These are phyloP conservation scores for Atractiella rhizophila DNA, from an alignment of 768 basidiomycete species.

Conservation along the genomic window DNA sequence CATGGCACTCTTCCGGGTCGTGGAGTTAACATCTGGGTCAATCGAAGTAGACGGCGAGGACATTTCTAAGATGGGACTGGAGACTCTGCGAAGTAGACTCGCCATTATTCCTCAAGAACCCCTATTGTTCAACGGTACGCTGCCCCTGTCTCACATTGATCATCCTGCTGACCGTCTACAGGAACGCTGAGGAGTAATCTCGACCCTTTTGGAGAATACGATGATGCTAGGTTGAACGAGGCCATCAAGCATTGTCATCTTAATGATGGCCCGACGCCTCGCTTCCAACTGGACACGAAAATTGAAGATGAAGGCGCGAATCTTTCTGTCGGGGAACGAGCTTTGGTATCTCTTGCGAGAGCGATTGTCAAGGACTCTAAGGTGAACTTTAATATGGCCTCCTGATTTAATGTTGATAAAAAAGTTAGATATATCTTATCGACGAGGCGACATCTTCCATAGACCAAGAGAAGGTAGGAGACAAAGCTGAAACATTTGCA, in stretches of 20 bases:
- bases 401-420: too few relatives aligned
- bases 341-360: constrained; percentile 61
- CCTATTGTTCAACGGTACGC: too few relatives aligned
- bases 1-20: constrained; percentile 24
- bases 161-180: too few relatives aligned
- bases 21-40: constrained; percentile 47
- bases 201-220: constrained; percentile 60
- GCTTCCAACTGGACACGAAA: constrained; percentile 56
- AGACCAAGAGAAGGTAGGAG: constrained; percentile 14
- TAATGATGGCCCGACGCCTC: constrained; percentile 30
- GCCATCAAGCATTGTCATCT: constrained; percentile 63
- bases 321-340: constrained; percentile 30
- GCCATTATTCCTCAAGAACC: constrained; percentile 19
- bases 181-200: constrained; percentile 46
- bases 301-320: constrained; percentile 58
- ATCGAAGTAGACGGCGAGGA: constrained; percentile 65
- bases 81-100: constrained; percentile 16
- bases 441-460: constrained; percentile 41
- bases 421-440: too few relatives aligned
- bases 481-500: too few relatives aligned
- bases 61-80: constrained; percentile 54
- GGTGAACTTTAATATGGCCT: too few relatives aligned
- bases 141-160: too few relatives aligned
- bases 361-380: constrained; percentile 66
- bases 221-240: constrained; percentile 63